These are phyloP conservation scores for Colletotrichum tamarilloi DNA, from an alignment of 2,329 filamentous ascomycete species.

Conservation along the genomic window DNA sequence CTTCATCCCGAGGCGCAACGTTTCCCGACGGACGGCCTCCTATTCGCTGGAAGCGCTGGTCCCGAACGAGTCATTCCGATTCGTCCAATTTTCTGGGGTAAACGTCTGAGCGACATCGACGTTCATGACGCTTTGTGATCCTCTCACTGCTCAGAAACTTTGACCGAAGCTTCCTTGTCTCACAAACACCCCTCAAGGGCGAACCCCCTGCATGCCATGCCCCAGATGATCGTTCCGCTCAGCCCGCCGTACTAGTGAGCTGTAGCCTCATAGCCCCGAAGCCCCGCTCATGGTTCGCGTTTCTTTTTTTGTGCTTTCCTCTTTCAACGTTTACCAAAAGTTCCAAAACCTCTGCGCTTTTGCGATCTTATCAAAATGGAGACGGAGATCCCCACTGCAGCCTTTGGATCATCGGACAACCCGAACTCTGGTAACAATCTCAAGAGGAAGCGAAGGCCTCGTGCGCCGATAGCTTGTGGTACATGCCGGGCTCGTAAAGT, in stretches of 20 bases:
- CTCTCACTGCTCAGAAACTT: background rate
- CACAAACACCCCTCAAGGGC: background rate
- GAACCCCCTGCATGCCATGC: too few species aligned
- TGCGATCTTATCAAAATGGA: constrained; percentile 5
- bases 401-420: constrained; percentile 8
- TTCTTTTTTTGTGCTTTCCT: background rate
- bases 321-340: background rate
- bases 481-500: constrained; percentile 34
- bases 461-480: constrained; percentile 30
- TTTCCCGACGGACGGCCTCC: background rate
- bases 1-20: background rate
- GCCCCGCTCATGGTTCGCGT: background rate
- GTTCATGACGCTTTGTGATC: background rate
- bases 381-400: background rate
- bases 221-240: background rate
- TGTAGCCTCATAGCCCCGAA: constrained; percentile 1
- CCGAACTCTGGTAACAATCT: constrained; percentile 1
- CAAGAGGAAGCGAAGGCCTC: constrained; percentile 32
- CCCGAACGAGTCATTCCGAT: background rate
- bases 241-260: background rate
- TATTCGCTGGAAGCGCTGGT: background rate
- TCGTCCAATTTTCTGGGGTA: background rate
- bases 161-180: background rate
- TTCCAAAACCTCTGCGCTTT: background rate
- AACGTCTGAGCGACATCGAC: background rate